Percentiles rank a stretch among this genome's conserved stretches.
Conservation (phyloP, 805 yeast genomes). For the Wickerhamomyces chaumierensis region DNA sequence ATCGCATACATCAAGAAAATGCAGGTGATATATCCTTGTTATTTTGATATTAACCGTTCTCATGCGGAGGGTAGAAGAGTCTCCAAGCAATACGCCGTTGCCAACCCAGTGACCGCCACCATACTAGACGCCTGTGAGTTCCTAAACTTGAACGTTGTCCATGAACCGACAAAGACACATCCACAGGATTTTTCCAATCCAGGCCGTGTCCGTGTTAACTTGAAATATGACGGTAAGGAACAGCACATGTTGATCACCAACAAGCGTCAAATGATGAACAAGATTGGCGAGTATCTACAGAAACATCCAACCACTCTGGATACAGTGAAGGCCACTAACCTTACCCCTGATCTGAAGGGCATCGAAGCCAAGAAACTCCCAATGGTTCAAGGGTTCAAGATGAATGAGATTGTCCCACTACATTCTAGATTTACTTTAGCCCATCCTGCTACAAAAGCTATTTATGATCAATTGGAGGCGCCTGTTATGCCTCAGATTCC, state of each 20-base stretch:
- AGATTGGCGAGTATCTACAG: slow-evolving; percentile 49
- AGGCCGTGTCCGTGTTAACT: slow-evolving; percentile 78
- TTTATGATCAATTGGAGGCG: slow-evolving; percentile 46
- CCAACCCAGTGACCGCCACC: slow-evolving; percentile 78
- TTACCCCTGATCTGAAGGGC: slow-evolving; percentile 50
- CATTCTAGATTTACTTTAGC: slow-evolving; percentile 72
- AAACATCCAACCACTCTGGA: slow-evolving; percentile 58
- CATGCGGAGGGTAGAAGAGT: slow-evolving; percentile 82
- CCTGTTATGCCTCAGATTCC: slow-evolving; percentile 15
- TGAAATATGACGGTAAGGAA: slow-evolving; percentile 40
- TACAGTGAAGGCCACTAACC: slow-evolving; percentile 52
- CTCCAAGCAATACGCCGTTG: slow-evolving; percentile 53
- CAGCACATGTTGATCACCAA: slow-evolving; percentile 26
- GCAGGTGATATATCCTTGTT: slow-evolving; percentile 82
- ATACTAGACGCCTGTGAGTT: slow-evolving; percentile 58
- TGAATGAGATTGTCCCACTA: slow-evolving; percentile 84
- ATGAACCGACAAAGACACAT: slow-evolving; percentile 78
- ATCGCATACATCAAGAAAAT: slow-evolving; percentile 53
- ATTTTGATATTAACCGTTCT: slow-evolving; percentile 72
- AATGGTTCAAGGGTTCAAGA: slow-evolving; percentile 71
- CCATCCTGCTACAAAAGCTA: slow-evolving; percentile 68
- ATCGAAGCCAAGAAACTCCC: slow-evolving; percentile 55
- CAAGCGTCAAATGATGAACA: slow-evolving; percentile 56
- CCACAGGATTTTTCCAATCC: slow-evolving; percentile 98
- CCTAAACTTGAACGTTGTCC: slow-evolving; percentile 27